These are phyloP conservation scores for Pholiota adiposa DNA, from an alignment of 1,284 basidiomycete species.

Conservation along the genomic window DNA sequence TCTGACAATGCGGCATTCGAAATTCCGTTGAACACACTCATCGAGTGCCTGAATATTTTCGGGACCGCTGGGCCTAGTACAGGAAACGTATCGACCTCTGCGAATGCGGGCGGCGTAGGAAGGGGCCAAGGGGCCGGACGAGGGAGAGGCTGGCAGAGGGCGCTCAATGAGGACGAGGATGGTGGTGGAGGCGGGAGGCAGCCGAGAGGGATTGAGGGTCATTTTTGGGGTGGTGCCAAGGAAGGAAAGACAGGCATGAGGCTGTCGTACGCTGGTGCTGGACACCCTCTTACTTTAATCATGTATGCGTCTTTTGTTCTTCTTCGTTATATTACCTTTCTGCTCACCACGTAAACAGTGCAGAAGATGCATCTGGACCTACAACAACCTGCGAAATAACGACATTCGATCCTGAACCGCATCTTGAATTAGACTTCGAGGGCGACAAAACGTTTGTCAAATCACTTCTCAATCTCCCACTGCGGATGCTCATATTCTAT, in stretches of 20 bases:
- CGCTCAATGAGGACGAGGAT: slow-evolving; percentile 32
- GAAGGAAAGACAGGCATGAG: slow-evolving; percentile 83
- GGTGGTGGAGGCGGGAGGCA: slow-evolving; percentile 20
- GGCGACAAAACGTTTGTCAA: slow-evolving; percentile 58
- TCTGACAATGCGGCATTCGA: slow-evolving; percentile 66
- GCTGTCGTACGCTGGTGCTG: slow-evolving; percentile 80
- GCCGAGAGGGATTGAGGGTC: slow-evolving; percentile 51
- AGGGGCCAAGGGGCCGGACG: slow-evolving; percentile 13
- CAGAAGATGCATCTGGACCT: slow-evolving; percentile 83
- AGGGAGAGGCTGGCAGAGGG: slow-evolving; percentile 31
- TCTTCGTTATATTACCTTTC: not conserved
- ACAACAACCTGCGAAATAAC: slow-evolving; percentile 89
- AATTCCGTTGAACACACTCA: slow-evolving; percentile 78
- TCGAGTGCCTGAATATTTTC: slow-evolving; percentile 92
- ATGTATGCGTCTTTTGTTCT: slow-evolving; percentile 59
- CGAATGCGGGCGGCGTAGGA: slow-evolving; percentile 10
- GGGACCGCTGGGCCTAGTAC: slow-evolving; percentile 67
- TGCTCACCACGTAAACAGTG: slow-evolving; percentile 47
- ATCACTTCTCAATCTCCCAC: not conserved
- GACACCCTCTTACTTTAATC: slow-evolving; percentile 79
- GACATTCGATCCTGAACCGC: slow-evolving; percentile 84
- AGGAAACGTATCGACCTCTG: slow-evolving; percentile 28
- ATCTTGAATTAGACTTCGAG: slow-evolving; percentile 82
- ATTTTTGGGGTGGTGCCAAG: slow-evolving; percentile 44
- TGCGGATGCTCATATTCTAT: not conserved